Evolutionary conservation across 495 filamentous ascomycete species (phyloP).

Genomic region (Penicillium silybi): DNA sequence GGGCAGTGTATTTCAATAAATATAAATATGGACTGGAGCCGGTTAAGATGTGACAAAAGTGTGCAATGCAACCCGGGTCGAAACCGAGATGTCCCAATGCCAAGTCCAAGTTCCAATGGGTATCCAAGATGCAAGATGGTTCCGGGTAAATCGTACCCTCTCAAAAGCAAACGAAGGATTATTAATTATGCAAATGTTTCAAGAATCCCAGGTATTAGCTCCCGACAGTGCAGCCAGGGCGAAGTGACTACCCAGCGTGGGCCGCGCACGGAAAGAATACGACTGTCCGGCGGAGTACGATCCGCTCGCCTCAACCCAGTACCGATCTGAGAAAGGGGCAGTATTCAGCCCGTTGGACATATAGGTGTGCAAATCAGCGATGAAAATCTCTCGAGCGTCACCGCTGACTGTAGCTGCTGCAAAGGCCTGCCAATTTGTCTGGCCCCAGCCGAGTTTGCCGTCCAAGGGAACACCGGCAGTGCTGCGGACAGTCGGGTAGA

Average conservation of each 20-base stretch:
- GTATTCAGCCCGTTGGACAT: constrained; percentile 37
- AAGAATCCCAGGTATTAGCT: constrained; percentile 13
- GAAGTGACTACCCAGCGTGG: constrained; percentile 20
- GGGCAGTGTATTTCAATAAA: neutral
- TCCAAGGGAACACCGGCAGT: constrained; percentile 32
- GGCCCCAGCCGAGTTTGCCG: constrained; percentile 30
- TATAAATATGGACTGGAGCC: neutral
- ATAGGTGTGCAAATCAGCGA: constrained; percentile 34
- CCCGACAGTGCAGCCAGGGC: constrained; percentile 16
- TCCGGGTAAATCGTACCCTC: neutral
- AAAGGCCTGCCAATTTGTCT: constrained; percentile 38
- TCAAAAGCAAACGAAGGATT: constrained; percentile 1
- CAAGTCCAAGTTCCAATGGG: neutral
- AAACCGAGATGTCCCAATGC: neutral
- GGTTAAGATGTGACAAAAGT: neutral
- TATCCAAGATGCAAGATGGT: neutral
- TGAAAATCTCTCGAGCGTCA: constrained; percentile 20
- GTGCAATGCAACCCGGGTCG: neutral
- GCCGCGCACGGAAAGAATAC: constrained; percentile 18
- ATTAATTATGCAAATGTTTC: constrained; percentile 1
- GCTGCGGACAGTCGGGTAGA: constrained; percentile 28
- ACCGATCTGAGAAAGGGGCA: constrained; percentile 38
- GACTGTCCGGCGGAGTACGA: constrained; percentile 9
- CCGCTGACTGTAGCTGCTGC: constrained; percentile 25
- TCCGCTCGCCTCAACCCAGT: constrained; percentile 20